Percentiles rank a stretch among this genome's conserved stretches.
These are phyloP conservation scores for Colletotrichum cuscutae DNA, from an alignment of 2,329 filamentous ascomycete genomes.

Conservation along the genomic window DNA sequence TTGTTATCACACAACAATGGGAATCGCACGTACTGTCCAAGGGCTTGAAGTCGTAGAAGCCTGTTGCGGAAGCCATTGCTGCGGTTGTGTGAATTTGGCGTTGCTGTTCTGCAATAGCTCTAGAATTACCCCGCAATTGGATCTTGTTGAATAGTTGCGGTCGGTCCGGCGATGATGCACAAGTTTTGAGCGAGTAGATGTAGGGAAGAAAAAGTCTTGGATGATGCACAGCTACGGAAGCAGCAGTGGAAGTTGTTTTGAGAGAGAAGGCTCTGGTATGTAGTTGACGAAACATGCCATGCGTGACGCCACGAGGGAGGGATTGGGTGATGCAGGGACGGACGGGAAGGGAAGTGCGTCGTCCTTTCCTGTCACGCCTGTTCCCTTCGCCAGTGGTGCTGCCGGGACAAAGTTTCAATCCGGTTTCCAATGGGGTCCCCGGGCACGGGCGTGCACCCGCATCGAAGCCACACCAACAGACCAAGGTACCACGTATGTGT, in stretches of 20 bases:
- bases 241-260: constrained; percentile 1
- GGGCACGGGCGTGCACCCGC: constrained; percentile 25
- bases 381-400: neutral
- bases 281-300: constrained; percentile 20
- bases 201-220: neutral
- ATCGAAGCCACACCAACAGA: constrained; percentile 1
- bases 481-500: too few relatives aligned
- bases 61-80: constrained; percentile 52
- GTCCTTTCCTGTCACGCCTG: neutral
- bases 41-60: constrained; percentile 86
- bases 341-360: neutral
- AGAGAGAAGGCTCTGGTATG: constrained; percentile 1
- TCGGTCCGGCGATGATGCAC: neutral
- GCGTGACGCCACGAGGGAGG: constrained; percentile 13
- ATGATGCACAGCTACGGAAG: neutral
- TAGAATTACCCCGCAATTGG: constrained; percentile 20
- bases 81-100: constrained; percentile 15
- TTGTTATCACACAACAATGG: neutral
- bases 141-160: constrained; percentile 4
- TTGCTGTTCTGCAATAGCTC: neutral
- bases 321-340: neutral
- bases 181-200: neutral
- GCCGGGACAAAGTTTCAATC: constrained; percentile 34
- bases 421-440: constrained; percentile 25
- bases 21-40: constrained; percentile 73